A percentile compares a stretch with the other conserved stretches of the same genome.
phyloP scores from a whole-genome alignment of 176 grass and related monocot genomes.

The maize (Zea mays) region DNA sequence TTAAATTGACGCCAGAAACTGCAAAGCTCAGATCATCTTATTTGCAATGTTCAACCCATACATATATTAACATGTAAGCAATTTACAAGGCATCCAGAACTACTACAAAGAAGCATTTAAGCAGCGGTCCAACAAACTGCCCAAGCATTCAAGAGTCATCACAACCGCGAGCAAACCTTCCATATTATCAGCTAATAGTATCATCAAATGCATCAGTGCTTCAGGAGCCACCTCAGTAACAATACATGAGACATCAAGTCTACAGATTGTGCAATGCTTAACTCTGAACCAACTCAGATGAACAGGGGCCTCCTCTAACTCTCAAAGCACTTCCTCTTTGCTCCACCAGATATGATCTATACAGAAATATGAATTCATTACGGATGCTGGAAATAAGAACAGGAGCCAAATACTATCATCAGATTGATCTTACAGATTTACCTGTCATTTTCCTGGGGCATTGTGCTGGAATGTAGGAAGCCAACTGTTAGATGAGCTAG shows the following conservation, averaged over 20 bases:
- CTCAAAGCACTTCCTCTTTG: conserved; percentile 29
- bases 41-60: conserved; percentile 32
- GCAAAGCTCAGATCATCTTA: conserved; percentile 20
- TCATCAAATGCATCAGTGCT: conserved; percentile 35
- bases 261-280: conserved; percentile 35
- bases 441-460: conserved; percentile 62
- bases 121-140: conserved; percentile 20
- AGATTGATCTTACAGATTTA: conserved; percentile 34
- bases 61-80: conserved; percentile 48
- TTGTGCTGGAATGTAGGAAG: conserved; percentile 61
- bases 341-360: conserved; percentile 39
- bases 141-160: conserved; percentile 44
- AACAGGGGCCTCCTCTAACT: conserved; percentile 6
- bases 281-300: conserved; percentile 33
- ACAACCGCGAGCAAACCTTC: conserved; percentile 44
- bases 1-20: conserved; percentile 30
- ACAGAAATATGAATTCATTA: conserved; percentile 39
- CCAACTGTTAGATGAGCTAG: conserved; percentile 58
- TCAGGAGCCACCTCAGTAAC: conserved; percentile 45
- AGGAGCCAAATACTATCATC: not conserved
- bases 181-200: conserved; percentile 42
- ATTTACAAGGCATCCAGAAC: conserved; percentile 40
- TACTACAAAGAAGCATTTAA: conserved; percentile 29
- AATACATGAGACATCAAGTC: conserved; percentile 45
- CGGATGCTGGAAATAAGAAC: not conserved